These are phyloP conservation scores for Massarina eburnea DNA, from an alignment of 2,329 filamentous ascomycete genomes.

Conservation along the genomic window DNA sequence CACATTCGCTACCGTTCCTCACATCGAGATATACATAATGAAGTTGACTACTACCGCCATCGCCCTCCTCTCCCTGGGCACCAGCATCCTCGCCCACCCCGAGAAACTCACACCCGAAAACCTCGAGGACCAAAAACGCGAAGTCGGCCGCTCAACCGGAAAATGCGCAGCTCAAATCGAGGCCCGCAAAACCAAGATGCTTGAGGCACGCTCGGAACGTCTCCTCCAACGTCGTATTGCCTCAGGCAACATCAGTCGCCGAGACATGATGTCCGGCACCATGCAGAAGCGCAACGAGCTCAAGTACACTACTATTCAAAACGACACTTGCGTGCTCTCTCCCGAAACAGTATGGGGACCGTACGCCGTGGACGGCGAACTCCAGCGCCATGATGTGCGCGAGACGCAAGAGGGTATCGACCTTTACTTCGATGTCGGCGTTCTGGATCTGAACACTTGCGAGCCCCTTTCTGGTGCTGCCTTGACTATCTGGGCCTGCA, in stretches of 20 bases:
- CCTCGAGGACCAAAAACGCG: no score
- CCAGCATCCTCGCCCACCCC: no score
- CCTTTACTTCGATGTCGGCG: slow-evolving; percentile 51
- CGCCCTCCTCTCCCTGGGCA: no score
- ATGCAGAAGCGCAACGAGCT: slow-evolving; percentile 1
- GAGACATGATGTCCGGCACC: not conserved
- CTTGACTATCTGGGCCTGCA: slow-evolving; percentile 54
- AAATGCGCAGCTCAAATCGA: no score
- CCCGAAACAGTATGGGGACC: slow-evolving; percentile 17
- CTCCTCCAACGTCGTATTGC: not conserved
- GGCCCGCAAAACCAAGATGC: not conserved
- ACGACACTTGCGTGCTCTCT: slow-evolving; percentile 17
- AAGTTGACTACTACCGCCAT: no score
- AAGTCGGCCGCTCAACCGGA: no score
- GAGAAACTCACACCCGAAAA: no score
- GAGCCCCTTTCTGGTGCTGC: slow-evolving; percentile 50
- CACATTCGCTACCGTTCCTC: no score
- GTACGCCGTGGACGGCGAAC: slow-evolving; percentile 48
- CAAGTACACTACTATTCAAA: slow-evolving; percentile 6
- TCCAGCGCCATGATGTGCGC: slow-evolving; percentile 48
- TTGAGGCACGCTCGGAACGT: not conserved
- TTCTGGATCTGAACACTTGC: slow-evolving; percentile 54
- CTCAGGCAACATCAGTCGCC: not conserved
- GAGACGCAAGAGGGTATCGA: slow-evolving; percentile 50
- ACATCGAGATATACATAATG: no score